Evolutionary conservation across 352 stramenopile species (phyloP).

Genomic region (Globisporangium cederbergense): DNA sequence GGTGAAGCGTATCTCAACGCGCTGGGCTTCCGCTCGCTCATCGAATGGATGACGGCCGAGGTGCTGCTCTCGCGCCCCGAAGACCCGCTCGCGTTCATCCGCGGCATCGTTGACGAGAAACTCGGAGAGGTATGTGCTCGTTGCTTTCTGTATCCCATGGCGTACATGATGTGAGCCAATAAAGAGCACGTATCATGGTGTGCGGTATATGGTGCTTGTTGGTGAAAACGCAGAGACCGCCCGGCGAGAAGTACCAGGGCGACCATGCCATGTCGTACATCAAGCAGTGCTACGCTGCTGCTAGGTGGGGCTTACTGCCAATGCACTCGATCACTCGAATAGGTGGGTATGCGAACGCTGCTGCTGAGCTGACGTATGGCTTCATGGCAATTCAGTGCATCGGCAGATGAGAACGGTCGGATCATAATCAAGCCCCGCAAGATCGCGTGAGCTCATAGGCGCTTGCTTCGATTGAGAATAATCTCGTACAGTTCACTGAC

Average conservation of each 20-base stretch:
- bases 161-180: background rate
- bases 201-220: background rate
- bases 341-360: background rate
- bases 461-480: background rate
- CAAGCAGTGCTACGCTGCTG: constrained; percentile 85
- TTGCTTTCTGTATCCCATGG: background rate
- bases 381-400: constrained; percentile 36
- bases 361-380: background rate
- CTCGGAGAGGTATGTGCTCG: constrained; percentile 48
- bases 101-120: constrained; percentile 79
- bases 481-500: no score
- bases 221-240: constrained; percentile 19
- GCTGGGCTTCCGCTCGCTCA: constrained; percentile 88
- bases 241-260: constrained; percentile 68
- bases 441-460: constrained; percentile 33
- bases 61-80: constrained; percentile 78
- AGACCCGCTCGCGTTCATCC: constrained; percentile 84
- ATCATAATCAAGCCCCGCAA: constrained; percentile 71
- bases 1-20: constrained; percentile 85
- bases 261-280: constrained; percentile 83
- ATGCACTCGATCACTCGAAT: no score
- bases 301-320: constrained; percentile 34
- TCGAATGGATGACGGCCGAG: constrained; percentile 90
- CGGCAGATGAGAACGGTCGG: constrained; percentile 77
- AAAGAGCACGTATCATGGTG: background rate